Conservation (phyloP, 768 basidiomycete genomes). For the Lyophyllum decastes region DNA sequence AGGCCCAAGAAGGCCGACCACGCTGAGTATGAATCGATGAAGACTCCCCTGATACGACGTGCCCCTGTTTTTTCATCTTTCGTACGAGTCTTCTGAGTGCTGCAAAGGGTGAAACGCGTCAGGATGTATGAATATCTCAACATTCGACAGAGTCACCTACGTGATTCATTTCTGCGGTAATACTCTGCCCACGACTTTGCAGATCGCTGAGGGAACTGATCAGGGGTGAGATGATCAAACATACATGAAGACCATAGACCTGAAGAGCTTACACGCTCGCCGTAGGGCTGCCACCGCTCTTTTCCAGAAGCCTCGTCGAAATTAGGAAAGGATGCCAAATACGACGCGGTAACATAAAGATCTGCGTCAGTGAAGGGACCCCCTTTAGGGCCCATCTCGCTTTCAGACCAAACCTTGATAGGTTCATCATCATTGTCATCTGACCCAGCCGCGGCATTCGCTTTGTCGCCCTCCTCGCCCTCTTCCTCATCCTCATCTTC, state of each 20-base stretch:
- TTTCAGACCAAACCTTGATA: conserved; percentile 35
- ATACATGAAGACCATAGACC: neutral
- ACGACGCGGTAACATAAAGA: conserved; percentile 56
- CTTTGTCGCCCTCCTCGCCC: conserved; percentile 25
- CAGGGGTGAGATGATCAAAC: neutral
- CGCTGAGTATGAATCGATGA: conserved; percentile 26
- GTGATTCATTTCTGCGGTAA: conserved; percentile 50
- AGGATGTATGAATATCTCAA: neutral
- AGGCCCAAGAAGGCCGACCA: conserved; percentile 32
- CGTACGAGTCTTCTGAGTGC: conserved; percentile 32
- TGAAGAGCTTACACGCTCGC: conserved; percentile 42
- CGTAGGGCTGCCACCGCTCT: conserved; percentile 59
- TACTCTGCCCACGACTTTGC: conserved; percentile 63
- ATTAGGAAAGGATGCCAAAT: conserved; percentile 50
- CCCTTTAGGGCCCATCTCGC: conserved; percentile 55
- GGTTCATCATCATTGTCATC: conserved; percentile 37
- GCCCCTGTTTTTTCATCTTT: conserved; percentile 35
- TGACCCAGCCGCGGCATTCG: conserved; percentile 20
- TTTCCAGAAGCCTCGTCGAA: conserved; percentile 42
- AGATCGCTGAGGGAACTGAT: conserved; percentile 56
- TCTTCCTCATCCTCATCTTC: conserved; percentile 33
- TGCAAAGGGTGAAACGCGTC: neutral
- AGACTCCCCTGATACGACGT: conserved; percentile 12
- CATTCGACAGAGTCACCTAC: conserved; percentile 34
- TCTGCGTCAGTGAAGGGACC: conserved; percentile 61